Conservation (phyloP, 2,329 filamentous ascomycete species). For the Simplicillium sp. region DNA sequence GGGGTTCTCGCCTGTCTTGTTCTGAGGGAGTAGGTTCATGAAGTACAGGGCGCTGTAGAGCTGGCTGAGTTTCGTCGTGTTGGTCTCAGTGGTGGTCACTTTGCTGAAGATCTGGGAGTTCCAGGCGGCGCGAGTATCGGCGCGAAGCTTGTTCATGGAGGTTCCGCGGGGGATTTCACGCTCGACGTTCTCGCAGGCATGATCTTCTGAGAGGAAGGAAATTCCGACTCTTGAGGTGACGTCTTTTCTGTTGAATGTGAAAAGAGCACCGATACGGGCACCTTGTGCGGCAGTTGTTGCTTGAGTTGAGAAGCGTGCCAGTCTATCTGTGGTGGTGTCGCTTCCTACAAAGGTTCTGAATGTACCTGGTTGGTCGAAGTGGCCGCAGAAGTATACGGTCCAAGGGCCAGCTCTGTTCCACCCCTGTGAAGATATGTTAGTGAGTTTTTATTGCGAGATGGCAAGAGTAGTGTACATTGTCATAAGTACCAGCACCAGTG, state of each 20-base stretch:
- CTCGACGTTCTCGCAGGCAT: slow-evolving; percentile 51
- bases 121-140: slow-evolving; percentile 44
- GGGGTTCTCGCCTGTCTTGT: slow-evolving; percentile 63
- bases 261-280: slow-evolving; percentile 39
- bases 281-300: slow-evolving; percentile 20
- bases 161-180: slow-evolving; percentile 41
- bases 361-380: slow-evolving; percentile 38
- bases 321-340: slow-evolving; percentile 17
- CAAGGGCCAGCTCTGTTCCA: slow-evolving; percentile 57
- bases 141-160: slow-evolving; percentile 31
- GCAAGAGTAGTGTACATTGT: slow-evolving; percentile 37
- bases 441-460: not conserved
- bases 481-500: slow-evolving; percentile 50
- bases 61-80: slow-evolving; percentile 45
- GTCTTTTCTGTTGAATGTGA: slow-evolving; percentile 36
- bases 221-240: slow-evolving; percentile 54
- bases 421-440: slow-evolving; percentile 24
- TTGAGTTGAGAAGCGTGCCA: slow-evolving; percentile 22
- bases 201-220: slow-evolving; percentile 53
- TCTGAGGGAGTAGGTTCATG: slow-evolving; percentile 59
- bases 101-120: slow-evolving; percentile 53
- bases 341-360: slow-evolving; percentile 34
- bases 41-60: slow-evolving; percentile 63
- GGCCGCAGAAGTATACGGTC: slow-evolving; percentile 55
- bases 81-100: slow-evolving; percentile 47